These are phyloP conservation scores for Gyromitra esculenta DNA, from an alignment of 2,329 filamentous ascomycete genomes.

Conservation along the genomic window DNA sequence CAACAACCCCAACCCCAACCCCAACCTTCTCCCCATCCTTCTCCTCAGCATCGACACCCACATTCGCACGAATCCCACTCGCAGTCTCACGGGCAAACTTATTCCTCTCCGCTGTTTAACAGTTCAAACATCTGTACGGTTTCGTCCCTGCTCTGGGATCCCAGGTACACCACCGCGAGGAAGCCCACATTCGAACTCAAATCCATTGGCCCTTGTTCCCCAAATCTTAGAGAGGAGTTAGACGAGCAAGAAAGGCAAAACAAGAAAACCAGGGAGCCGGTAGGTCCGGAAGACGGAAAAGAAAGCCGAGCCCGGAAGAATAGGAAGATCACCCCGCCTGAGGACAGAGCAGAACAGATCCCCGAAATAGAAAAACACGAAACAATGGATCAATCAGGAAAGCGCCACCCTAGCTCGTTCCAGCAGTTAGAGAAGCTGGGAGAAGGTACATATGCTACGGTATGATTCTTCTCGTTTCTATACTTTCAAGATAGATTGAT, in stretches of 20 bases:
- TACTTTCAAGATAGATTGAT: slow-evolving; percentile 27
- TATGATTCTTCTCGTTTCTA: slow-evolving; percentile 64
- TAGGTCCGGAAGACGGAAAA: slow-evolving; percentile 55
- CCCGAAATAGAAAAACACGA: slow-evolving; percentile 15
- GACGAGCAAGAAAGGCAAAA: slow-evolving; percentile 61
- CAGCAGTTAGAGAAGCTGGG: slow-evolving; percentile 99
- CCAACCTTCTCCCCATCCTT: not conserved
- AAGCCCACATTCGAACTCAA: slow-evolving; percentile 48
- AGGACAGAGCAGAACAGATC: slow-evolving; percentile 14
- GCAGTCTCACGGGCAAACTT: not conserved
- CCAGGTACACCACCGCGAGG: slow-evolving; percentile 36
- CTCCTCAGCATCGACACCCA: not conserved
- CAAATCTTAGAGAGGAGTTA: slow-evolving; percentile 65
- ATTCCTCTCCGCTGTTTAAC: not conserved
- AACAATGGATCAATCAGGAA: slow-evolving; percentile 77
- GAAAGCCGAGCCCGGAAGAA: slow-evolving; percentile 50
- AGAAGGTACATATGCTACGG: slow-evolving; percentile 98
- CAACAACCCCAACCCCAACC: slow-evolving; percentile 17
- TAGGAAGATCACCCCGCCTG: slow-evolving; percentile 39
- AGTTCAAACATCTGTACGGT: slow-evolving; percentile 62
- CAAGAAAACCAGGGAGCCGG: slow-evolving; percentile 62
- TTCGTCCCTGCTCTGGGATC: slow-evolving; percentile 49
- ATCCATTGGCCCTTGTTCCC: slow-evolving; percentile 70
- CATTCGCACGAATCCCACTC: slow-evolving; percentile 21
- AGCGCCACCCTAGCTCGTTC: slow-evolving; percentile 93